phyloP scores from a whole-genome alignment of 371 early-diverging fungal species.

The Mortierella sp. region DNA sequence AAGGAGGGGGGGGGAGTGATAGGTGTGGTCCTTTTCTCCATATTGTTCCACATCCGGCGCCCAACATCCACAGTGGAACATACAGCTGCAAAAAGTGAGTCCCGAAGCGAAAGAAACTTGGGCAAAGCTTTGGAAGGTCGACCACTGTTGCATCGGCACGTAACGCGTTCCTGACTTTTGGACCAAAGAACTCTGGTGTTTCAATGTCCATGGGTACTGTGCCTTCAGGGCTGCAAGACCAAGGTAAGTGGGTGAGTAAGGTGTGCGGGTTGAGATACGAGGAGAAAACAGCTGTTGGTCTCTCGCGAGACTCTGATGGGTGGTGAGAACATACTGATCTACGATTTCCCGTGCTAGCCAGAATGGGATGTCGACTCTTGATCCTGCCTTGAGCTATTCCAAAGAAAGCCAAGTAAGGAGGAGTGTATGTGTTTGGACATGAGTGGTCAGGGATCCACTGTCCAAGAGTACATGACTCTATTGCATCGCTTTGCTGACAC shows the following conservation, averaged over 20 bases:
- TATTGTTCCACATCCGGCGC: too few relatives aligned
- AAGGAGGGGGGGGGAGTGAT: too few relatives aligned
- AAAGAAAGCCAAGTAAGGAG: background rate
- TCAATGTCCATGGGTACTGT: constrained; percentile 56
- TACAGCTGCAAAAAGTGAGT: constrained; percentile 42
- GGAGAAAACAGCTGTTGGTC: too few relatives aligned
- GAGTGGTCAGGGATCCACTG: too few relatives aligned
- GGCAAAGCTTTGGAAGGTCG: constrained; percentile 59
- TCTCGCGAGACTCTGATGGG: too few relatives aligned
- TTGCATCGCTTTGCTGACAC: constrained; percentile 1
- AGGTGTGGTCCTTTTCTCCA: too few relatives aligned
- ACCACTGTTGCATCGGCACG: constrained; percentile 60
- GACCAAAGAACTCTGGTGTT: constrained; percentile 60
- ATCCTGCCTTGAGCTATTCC: constrained; percentile 58
- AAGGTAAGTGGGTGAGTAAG: too few relatives aligned
- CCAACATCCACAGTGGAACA: too few relatives aligned
- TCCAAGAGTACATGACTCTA: too few relatives aligned
- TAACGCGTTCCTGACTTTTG: constrained; percentile 59
- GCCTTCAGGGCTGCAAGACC: constrained; percentile 16
- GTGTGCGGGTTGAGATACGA: too few relatives aligned
- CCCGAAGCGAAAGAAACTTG: constrained; percentile 66
- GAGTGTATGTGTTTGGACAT: background rate
- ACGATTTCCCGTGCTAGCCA: constrained; percentile 62
- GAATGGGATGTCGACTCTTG: constrained; percentile 64
- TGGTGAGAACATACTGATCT: constrained; percentile 43